Conservation (phyloP, 345 rosid species). For the Microcos paniculata region DNA sequence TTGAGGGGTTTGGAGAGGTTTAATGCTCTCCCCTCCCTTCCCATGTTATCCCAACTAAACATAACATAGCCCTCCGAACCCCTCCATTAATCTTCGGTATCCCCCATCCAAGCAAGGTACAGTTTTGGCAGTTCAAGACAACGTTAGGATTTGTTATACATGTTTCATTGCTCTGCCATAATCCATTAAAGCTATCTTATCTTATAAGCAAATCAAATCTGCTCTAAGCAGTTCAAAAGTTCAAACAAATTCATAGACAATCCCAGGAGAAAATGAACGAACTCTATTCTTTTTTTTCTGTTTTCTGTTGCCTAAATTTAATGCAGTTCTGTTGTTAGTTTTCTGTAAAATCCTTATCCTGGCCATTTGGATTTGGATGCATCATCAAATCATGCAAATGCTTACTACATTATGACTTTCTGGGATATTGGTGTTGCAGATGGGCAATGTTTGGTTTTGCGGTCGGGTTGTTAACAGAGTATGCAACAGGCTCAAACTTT, state of each 20-base stretch:
- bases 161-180: not conserved
- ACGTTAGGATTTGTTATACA: not conserved
- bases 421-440: slow-evolving; percentile 28
- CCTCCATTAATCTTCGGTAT: no score
- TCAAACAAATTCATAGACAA: not conserved
- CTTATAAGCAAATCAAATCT: not conserved
- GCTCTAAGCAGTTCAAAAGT: not conserved
- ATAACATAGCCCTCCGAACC: no score
- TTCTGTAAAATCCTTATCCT: not conserved
- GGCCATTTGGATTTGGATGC: not conserved
- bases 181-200: not conserved
- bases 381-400: not conserved
- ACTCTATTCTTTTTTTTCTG: no score
- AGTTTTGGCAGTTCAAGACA: not conserved
- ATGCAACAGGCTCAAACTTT: slow-evolving; percentile 65
- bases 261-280: not conserved
- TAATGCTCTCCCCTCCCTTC: no score
- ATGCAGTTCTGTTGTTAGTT: not conserved
- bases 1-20: no score
- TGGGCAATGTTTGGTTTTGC: slow-evolving; percentile 82
- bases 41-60: no score
- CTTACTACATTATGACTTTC: not conserved
- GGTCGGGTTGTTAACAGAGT: slow-evolving; percentile 67
- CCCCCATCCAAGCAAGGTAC: no score
- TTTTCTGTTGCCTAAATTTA: no score